Evolutionary conservation across 2,329 filamentous ascomycete species (phyloP).

Genomic region (Pyricularia pennisetigena): DNA sequence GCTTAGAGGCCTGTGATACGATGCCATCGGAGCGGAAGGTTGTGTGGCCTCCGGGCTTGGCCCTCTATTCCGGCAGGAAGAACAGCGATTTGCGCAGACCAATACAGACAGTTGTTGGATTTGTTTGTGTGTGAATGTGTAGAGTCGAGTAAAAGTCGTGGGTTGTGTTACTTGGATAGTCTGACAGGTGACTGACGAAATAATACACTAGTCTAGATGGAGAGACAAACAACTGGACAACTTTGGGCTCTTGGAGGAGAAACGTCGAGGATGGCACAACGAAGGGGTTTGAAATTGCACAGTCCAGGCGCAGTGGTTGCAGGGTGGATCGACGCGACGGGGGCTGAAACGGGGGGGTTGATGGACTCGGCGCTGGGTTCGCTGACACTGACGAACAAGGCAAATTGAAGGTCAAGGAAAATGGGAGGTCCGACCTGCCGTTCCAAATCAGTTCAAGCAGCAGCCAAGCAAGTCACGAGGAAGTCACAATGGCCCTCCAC

Average conservation of each 20-base stretch:
- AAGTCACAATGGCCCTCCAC: background rate
- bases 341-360: background rate
- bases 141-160: background rate
- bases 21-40: constrained; percentile 22
- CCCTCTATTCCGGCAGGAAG: background rate
- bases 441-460: background rate
- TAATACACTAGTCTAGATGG: background rate
- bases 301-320: background rate
- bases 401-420: background rate
- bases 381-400: background rate
- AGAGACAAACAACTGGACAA: background rate
- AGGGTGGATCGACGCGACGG: background rate
- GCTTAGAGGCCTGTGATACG: constrained; percentile 41
- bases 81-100: background rate
- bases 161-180: background rate
- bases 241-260: background rate
- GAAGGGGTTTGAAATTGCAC: background rate
- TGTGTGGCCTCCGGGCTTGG: background rate
- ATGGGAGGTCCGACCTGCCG: background rate
- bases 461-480: background rate
- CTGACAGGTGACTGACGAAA: background rate
- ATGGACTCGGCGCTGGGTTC: background rate
- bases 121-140: background rate
- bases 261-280: background rate
- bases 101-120: no score